Base-by-base conservation (phyloP, 176 grass and related monocot genomes). In the Avena atlantica region DNA sequence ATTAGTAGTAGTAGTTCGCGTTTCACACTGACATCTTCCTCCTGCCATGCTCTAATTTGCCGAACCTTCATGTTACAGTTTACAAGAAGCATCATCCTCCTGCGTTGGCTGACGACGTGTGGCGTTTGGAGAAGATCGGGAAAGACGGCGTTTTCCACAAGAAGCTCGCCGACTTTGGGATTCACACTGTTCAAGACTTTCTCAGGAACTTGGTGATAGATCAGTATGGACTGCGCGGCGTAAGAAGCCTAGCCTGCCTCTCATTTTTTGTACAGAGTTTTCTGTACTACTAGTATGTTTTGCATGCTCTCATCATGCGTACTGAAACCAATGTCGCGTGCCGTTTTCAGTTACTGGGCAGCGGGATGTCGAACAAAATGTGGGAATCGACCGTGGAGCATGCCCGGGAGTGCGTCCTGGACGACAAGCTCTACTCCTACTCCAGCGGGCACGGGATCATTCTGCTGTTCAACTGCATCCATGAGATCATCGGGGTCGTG, bases 21-120 rank as follows among this genome's bases (percentile, higher is more conserved):
- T 29, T 68, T 76, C 27, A 6, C 24, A 1, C 47, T n/a, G 65
- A 20, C 74, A 55, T 1, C 16, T 23, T 3, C 16, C 9, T 65
- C 29, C 27, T 76, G 42, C 71, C 10, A 69, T 67, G 45, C 1
- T 71, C 49, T 53, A 29, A 31, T 9, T 31, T 15, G 80, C 10
- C 19, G 20, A 60, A 83, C 12, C 12, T 88, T 48, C 0, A 49
- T 58, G 24, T 67, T 87, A 67, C 91, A 95, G 94, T 93, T 36
- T 95, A 95, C 74, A 93, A 95, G 84, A 95, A 95, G 55, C 94
- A 95, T 52, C 94, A 95, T 81, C 94, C 94, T 81, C 94, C 91
- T 53, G 87, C 87, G 21, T 83, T 93, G 19, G 56, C 76, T 17
- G 91, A 95, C 58, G 94, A 95, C 16, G 94, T 95, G 3, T 95